Evolutionary conservation across 2,329 filamentous ascomycete species (phyloP).

Genomic region (Cordyceps javanica): DNA sequence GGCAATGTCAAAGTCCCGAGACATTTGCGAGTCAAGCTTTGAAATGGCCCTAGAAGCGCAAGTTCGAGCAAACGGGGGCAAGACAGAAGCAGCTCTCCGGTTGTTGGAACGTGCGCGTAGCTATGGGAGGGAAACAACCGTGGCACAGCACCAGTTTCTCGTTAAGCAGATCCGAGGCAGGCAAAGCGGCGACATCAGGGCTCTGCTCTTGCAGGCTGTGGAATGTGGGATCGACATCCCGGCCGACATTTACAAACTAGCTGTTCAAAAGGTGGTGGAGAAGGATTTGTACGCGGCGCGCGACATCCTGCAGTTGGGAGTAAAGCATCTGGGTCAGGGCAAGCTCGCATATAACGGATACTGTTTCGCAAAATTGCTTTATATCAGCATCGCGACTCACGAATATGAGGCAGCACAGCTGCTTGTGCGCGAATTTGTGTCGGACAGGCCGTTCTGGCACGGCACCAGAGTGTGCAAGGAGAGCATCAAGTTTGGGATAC

Average conservation of each 20-base stretch:
- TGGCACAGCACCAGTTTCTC: neutral
- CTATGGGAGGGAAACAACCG: neutral
- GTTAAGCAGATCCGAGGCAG: neutral
- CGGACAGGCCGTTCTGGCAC: constrained; percentile 30
- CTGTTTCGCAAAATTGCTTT: constrained; percentile 33
- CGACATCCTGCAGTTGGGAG: constrained; percentile 29
- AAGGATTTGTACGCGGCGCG: constrained; percentile 25
- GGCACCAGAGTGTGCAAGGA: constrained; percentile 31
- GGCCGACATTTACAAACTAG: constrained; percentile 31
- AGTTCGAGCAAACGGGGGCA: neutral
- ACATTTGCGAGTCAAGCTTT: neutral
- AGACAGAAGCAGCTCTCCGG: neutral
- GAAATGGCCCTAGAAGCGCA: neutral
- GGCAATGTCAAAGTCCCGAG: neutral
- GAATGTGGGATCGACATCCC: constrained; percentile 25
- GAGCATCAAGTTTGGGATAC: constrained; percentile 33
- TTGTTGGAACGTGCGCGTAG: neutral
- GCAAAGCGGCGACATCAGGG: neutral
- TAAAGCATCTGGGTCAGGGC: constrained; percentile 30
- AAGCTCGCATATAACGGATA: constrained; percentile 30
- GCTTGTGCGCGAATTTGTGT: constrained; percentile 26
- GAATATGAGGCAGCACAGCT: constrained; percentile 25
- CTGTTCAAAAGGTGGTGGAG: constrained; percentile 25
- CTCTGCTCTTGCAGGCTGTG: neutral
- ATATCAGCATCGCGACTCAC: constrained; percentile 26